Evolutionary conservation across 2,329 filamentous ascomycete species (phyloP), one percentile per base, ranked within the genome.

Genomic region (Botryotinia convoluta): DNA sequence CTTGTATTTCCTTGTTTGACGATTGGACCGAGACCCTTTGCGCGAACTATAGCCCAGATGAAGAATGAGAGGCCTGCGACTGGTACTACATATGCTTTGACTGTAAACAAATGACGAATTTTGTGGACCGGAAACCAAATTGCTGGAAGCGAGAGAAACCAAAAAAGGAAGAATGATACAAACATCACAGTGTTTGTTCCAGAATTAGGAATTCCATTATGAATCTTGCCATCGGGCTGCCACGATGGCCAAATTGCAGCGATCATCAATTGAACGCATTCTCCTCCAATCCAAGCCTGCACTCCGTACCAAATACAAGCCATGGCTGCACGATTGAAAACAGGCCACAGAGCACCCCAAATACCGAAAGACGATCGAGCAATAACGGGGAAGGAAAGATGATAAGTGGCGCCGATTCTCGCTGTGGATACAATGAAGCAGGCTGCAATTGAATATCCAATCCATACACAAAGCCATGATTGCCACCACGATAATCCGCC

Each of bases 91-190:
- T 90, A 92, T 0, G 95, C 90, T 84, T 98, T 98, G 80, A 93
- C 92, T 0, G 94, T 97, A 83, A 97, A 97, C 6, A 97, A 85
- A 81, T 97, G 94, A 63, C 94, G 90, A 79, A 97, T 91, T 83
- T 95, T 89, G 82, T 97, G 93, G 1, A 97, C 93, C 0, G 93
- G 94, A 77, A 96, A 95, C 91, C 92, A 97, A 74, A 97, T 91
- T 32, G 93, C 93, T 0, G 94, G 94, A 1, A 97, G 85, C 2
- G 92, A 95, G 75, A 87, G 84, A 3, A 93, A 81, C 93, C 93
- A 97, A 82, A 97, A 97, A 73, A 97, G 84, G 84, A 97, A 92
- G 84, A 97, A 97, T 20, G 92, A 93, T 62, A 91, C 87, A 78
- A 93, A 97, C 77, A 92, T 88, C 59, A 90, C 88, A 0, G 93